Evolutionary conservation across 176 grass and related monocot species (phyloP).

Genomic region (Raddia guianensis): DNA sequence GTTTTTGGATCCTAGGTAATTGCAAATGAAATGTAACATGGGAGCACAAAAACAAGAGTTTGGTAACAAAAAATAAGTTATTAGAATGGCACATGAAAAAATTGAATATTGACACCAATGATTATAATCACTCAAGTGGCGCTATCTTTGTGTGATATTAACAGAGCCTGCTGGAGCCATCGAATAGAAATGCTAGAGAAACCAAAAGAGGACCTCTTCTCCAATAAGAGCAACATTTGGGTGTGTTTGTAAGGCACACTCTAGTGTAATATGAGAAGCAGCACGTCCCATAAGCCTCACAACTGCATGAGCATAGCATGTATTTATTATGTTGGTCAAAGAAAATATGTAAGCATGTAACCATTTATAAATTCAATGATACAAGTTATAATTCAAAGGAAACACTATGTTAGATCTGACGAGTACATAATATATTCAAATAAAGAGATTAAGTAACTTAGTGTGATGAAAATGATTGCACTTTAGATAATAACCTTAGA

Average conservation of each 20-base stretch:
- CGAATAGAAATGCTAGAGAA: background rate
- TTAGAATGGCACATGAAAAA: background rate
- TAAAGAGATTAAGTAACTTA: background rate
- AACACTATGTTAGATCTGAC: background rate
- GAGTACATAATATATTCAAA: background rate
- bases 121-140: background rate
- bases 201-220: conserved; percentile 72
- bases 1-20: background rate
- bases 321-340: background rate
- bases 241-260: conserved; percentile 92
- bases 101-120: background rate
- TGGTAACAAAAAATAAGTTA: background rate
- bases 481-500: background rate
- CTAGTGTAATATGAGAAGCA: conserved; percentile 98
- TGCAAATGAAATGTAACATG: background rate
- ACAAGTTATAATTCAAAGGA: background rate
- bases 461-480: background rate
- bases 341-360: background rate
- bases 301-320: conserved; percentile 57
- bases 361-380: background rate
- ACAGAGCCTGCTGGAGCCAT: background rate
- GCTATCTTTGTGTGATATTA: background rate
- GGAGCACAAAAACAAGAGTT: background rate
- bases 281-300: conserved; percentile 99
- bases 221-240: conserved; percentile 94